Evolutionary conservation across 2,329 filamentous ascomycete species (phyloP).

Genomic region (Fonsecaea erecta): DNA sequence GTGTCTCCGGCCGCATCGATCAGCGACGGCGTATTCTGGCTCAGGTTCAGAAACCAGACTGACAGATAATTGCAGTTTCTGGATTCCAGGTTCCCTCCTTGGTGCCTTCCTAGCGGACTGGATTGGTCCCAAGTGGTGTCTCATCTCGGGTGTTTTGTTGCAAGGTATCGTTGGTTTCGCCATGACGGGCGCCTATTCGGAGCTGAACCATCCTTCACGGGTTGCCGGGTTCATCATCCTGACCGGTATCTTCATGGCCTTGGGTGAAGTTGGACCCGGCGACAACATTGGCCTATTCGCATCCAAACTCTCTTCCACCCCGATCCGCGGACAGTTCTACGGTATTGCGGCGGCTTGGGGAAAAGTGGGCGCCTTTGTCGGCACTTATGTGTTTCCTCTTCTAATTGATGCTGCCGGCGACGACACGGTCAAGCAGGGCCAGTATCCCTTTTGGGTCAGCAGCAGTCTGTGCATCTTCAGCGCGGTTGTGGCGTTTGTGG

Average conservation of each 20-base stretch:
- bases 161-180: constrained; percentile 84
- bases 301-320: constrained; percentile 84
- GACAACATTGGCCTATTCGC: constrained; percentile 90
- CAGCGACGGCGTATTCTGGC: neutral
- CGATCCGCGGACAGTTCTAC: constrained; percentile 77
- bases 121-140: constrained; percentile 75
- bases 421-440: constrained; percentile 64
- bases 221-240: constrained; percentile 78
- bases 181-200: constrained; percentile 79
- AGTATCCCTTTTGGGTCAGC: constrained; percentile 88
- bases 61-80: constrained; percentile 62
- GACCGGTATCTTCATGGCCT: constrained; percentile 75
- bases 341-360: constrained; percentile 55
- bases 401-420: constrained; percentile 66
- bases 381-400: constrained; percentile 75
- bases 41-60: neutral
- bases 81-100: constrained; percentile 78
- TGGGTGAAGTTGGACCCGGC: constrained; percentile 82
- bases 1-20: neutral
- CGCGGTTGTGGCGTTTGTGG: constrained; percentile 68
- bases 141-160: constrained; percentile 70
- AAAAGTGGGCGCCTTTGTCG: constrained; percentile 74
- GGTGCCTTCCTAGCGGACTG: constrained; percentile 79
- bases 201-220: constrained; percentile 67
- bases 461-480: constrained; percentile 75